Evolutionary conservation across 495 filamentous ascomycete genomes (phyloP).

Genomic region (Aspergillus homomorphus): DNA sequence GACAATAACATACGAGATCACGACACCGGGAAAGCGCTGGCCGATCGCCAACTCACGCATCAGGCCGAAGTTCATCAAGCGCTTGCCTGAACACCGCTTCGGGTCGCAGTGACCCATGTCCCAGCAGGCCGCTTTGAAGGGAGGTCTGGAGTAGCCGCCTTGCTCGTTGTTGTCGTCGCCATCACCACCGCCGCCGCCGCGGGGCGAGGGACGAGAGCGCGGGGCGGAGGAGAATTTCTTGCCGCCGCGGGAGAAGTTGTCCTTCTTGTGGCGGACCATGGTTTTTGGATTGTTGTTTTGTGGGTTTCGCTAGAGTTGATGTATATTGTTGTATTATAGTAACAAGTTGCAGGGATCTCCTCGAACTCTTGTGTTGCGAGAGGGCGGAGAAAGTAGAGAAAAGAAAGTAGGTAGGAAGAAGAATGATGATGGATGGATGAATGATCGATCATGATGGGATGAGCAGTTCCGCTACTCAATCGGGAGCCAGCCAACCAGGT

Average conservation of each 20-base stretch:
- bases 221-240: constrained; percentile 58
- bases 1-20: constrained; percentile 64
- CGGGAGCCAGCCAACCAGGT: no score
- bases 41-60: constrained; percentile 93
- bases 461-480: no score
- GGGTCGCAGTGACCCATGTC: constrained; percentile 97
- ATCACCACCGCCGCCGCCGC: constrained; percentile 43
- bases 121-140: constrained; percentile 94
- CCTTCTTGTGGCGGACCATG: constrained; percentile 93
- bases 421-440: neutral
- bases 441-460: neutral
- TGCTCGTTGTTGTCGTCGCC: constrained; percentile 21
- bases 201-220: constrained; percentile 46
- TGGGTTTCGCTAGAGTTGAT: neutral
- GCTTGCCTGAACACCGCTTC: constrained; percentile 93
- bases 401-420: neutral
- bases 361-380: no score
- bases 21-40: constrained; percentile 83
- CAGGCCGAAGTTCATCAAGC: constrained; percentile 82
- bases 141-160: constrained; percentile 44
- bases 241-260: constrained; percentile 69
- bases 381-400: neutral
- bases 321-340: no score
- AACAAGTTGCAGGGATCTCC: no score
- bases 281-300: neutral